Evolutionary conservation across 2,329 filamentous ascomycete species (phyloP), one percentile per base, ranked within the genome.

Genomic region (Cladosporium phlei): DNA sequence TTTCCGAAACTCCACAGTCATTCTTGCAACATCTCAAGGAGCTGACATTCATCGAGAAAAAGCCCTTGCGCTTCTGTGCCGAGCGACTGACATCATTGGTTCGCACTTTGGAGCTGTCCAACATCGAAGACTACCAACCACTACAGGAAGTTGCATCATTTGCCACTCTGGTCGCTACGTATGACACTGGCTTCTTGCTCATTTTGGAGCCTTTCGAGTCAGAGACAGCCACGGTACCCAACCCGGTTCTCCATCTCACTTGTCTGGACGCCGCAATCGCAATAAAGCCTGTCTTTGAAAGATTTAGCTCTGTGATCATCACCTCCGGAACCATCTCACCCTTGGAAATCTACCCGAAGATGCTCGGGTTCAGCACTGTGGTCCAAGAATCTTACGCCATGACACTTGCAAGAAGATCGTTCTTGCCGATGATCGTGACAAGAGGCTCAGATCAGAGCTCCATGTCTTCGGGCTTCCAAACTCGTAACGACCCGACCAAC

Each of bases 151-250:
- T 98, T 6, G 94, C 94, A 16, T 96, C 89, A 0, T 98, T 98
- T 67, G 93, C 93, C 8, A 98, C 93, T 0, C 76, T 98, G 0
- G 88, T 95, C 17, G 88, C 93, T 25, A 98, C 93, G 0, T 98
- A 98, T 61, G 93, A 98, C 56, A 95, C 89, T 53, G 93, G 93
- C 0, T 98, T 98, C 58, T 73, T 96, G 5, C 78, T 98, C 24
- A 98, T 98, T 38, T 76, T 97, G n/a, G 93, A 98, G 60, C 94
- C 93, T 0, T 98, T 87, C 61, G 93, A 98, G 68, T 95, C 90
- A 0, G 91, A 96, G 55, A 89, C 87, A 11, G 91, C 93, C 20
- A 93, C 93, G 43, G 90, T 98, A 0, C 89, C 93, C 0, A 98
- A 98, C 54, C 93, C 93, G 0, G 83, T 97, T n/a, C 75, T 98